Percentiles rank a stretch among this genome's conserved stretches.
These are phyloP conservation scores for Chlamydomonas sp. DNA, from an alignment of 139 green algal genomes.

Conservation along the genomic window DNA sequence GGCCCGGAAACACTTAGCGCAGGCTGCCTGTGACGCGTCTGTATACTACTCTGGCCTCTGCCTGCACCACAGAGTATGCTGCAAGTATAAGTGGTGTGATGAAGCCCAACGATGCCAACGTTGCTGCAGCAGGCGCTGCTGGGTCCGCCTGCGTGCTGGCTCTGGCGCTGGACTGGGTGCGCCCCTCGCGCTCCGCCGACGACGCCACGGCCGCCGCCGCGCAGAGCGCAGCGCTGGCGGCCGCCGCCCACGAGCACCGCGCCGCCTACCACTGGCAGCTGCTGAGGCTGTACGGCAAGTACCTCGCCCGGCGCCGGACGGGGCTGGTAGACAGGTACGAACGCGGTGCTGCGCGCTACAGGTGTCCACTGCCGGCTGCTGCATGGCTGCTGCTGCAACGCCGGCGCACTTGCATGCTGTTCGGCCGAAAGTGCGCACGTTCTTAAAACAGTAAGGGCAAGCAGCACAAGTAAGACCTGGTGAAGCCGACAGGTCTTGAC, in stretches of 20 bases:
- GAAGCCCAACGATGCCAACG: too few relatives aligned
- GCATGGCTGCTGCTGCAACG: too few relatives aligned
- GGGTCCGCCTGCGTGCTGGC: background rate
- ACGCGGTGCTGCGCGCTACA: background rate
- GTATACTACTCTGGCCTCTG: too few relatives aligned
- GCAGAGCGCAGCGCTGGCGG: background rate
- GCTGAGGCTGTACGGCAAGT: slow-evolving; percentile 16
- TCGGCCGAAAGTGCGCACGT: too few relatives aligned
- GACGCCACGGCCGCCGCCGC: background rate
- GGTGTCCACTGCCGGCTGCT: background rate
- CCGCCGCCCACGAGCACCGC: background rate
- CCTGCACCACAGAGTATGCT: too few relatives aligned
- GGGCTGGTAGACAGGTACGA: slow-evolving; percentile 1
- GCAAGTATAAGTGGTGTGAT: background rate
- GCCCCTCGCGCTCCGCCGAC: background rate
- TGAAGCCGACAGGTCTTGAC: too few relatives aligned
- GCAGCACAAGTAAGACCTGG: too few relatives aligned
- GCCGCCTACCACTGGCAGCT: slow-evolving; percentile 27
- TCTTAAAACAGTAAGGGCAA: too few relatives aligned
- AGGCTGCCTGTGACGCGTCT: too few relatives aligned
- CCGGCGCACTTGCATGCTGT: too few relatives aligned
- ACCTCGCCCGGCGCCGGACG: background rate
- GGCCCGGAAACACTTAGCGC: too few relatives aligned
- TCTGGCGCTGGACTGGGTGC: slow-evolving; percentile 5
- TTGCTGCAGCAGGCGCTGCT: background rate